Evolutionary conservation across 2,329 filamentous ascomycete species (phyloP), one percentile per base, ranked within the genome.

Genomic region (Pestalotiopsis sp.): DNA sequence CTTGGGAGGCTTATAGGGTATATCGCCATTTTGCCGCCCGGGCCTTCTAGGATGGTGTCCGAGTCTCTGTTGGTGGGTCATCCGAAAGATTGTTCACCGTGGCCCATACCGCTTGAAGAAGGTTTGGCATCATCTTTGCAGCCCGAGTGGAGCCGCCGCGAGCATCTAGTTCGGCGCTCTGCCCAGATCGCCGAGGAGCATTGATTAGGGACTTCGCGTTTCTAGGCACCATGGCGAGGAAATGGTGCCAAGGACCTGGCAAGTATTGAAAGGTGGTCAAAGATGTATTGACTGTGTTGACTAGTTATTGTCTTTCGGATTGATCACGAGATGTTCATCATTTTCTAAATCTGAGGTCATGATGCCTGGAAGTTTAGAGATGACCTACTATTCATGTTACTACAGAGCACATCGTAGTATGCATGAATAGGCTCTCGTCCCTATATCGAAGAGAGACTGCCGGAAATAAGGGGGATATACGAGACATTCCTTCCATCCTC

Each of bases 101-200:
- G 59, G 6, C 31, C 59, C 59, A 62, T 62, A 14, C 59, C 59
- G n/a, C 31, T 38, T 62, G 59, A 20, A 62, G 59, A n/a, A 62
- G 59, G 59, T 62, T 62, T 17, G 59, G 36, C 59, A 62, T 62
- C 31, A 62, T 62, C 59, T 62, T 39, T 62, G 59, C 59, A 62
- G 31, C 25, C 59, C 11, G 59, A 62, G 59, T 62, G 59, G 59
- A 39, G 27, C 59, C 31, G 2, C 38, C 20, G 7, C 23, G 23
- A 23, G 5, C 23, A 59, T 27, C 23, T 59, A 12, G 20, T 36
- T 62, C 59, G 59, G 59, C 31, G n/a, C 38, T 14, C 14, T 20
- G 14, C 27, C 36, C 14, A 62, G n/a, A 12, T 5, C 31, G 17
- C 59, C 59, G 59, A 62, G 17, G 7, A 39, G 59, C 59, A 62